Evolutionary conservation across 768 basidiomycete genomes (phyloP), one percentile per base, ranked within the genome.

Genomic region (Baorangia bicolor): DNA sequence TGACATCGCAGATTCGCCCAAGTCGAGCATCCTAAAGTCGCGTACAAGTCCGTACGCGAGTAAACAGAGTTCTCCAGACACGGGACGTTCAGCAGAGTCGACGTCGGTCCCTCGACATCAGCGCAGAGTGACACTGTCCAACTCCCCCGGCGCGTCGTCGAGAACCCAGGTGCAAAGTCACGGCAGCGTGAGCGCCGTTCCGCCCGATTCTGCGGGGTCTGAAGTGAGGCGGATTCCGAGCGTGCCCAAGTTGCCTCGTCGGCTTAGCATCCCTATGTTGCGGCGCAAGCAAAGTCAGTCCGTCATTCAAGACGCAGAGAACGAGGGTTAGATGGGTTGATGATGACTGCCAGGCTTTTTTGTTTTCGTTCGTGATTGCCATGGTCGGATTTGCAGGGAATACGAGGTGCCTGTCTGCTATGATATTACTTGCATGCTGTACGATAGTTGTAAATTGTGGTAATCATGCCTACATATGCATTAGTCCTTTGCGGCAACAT

Each of bases 191-290:
- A 42, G 16, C 23, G n/a, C n/a, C n/a, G 43, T 41, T 4, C 54
- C 39, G 4, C 27, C 49, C 3, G 56, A 59, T 21, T 23, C 50
- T 6, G 35, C 25, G 13, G 37, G 35, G 2, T 37, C 42, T 5
- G 51, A 56, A 14, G 40, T 48, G 33, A 68, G 54, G 53, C 63
- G 53, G 5, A 38, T 49, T 6, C 58, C 65, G 33, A 69, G 61
- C 44, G 21, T 59, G 38, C 70, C 68, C 14, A 68, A 43, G 54
- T 27, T 70, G 16, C 68, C 65, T 2, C 70, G 65, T 38, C 59
- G 64, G 23, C 53, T 70, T 28, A 70, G 70, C 41, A 70, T 72
- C 21, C 68, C 65, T 0, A 56, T 68, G 51, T 49, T 70, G 38
- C 60, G 69, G 18, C 69, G 70, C 25, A 72, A 68, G 50, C 65